Evolutionary conservation across 768 basidiomycete genomes (phyloP), one percentile per base, ranked within the genome.

Genomic region (Russula sp.): DNA sequence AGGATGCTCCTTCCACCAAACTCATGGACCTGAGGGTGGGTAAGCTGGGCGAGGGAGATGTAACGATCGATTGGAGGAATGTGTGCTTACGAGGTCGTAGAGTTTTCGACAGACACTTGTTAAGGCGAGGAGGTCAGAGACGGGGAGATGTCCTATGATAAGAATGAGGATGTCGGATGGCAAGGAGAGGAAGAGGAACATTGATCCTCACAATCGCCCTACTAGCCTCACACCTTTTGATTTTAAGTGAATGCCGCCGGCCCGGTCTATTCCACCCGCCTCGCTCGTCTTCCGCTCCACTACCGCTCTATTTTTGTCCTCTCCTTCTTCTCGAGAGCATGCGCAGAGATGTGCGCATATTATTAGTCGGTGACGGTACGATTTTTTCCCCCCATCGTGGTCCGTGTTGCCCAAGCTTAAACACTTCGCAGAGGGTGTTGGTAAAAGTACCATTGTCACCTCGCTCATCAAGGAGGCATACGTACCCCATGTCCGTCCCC

Each of bases 401-500:
- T 63, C 52, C 63, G 26, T 57, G 61, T 52, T n/a, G 2, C n/a
- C 20, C 57, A 61, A 28, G 44, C 52, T 30, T 34, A 20, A 20
- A 3, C n/a, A 44, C 74, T 54, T 26, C 44, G 14, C 28, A 98
- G 94, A 96, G 81, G 92, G 92, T 69, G 96, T 98, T 71, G 96
- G 96, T 68, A 99, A 99, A 81, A 95, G 93, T 75, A 94, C 94
- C 53, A 94, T 98, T 73, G 86, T 98, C 73, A 97, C 94, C n/a
- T 94, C 94, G 40, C 83, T 98, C 73, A 98, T 99, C 77, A 98
- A 98, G 75, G 93, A 96, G 75, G 88, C 90, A 36, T 97, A 89
- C 74, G 90, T 98, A 57, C 79, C 90, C 46, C 90, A 94, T 77
- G 95, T 94, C 75, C 67, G 82, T 73, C 44, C 52, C 61, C 50